phyloP scores from a whole-genome alignment of 352 stramenopile species.

The Phytophthora syringae region DNA sequence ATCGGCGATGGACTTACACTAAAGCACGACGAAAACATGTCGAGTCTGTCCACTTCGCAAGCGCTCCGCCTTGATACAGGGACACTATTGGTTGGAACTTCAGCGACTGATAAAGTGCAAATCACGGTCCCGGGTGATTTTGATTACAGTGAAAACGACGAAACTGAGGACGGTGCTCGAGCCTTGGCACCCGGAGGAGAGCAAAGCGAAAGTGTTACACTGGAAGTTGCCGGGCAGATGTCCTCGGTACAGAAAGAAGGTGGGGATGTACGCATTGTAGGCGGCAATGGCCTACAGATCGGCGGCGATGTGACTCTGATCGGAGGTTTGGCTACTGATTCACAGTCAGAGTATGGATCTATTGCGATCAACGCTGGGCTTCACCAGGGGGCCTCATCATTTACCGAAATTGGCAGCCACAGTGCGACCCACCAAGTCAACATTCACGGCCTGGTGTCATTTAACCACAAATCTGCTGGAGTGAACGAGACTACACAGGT shows the following conservation, averaged over 20 bases:
- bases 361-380: slow-evolving; percentile 68
- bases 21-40: slow-evolving; percentile 50
- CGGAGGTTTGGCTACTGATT: slow-evolving; percentile 44
- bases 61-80: slow-evolving; percentile 60
- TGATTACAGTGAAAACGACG: slow-evolving; percentile 7
- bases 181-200: slow-evolving; percentile 13
- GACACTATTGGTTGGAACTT: slow-evolving; percentile 33
- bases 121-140: slow-evolving; percentile 27
- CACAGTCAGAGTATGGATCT: slow-evolving; percentile 41
- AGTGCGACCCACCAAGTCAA: slow-evolving; percentile 56
- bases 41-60: slow-evolving; percentile 46
- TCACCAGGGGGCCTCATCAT: slow-evolving; percentile 41
- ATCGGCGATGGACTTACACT: slow-evolving; percentile 52
- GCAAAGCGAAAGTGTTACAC: slow-evolving; percentile 35
- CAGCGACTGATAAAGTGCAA: slow-evolving; percentile 27
- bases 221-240: slow-evolving; percentile 66
- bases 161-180: slow-evolving; percentile 12
- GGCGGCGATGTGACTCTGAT: slow-evolving; percentile 60
- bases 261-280: slow-evolving; percentile 60
- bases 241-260: slow-evolving; percentile 50
- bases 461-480: slow-evolving; percentile 53
- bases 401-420: slow-evolving; percentile 69
- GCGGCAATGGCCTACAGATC: slow-evolving; percentile 49
- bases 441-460: slow-evolving; percentile 56
- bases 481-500: slow-evolving; percentile 53